Conservation (phyloP, 768 basidiomycete genomes). For the Podaxis pistillaris region DNA sequence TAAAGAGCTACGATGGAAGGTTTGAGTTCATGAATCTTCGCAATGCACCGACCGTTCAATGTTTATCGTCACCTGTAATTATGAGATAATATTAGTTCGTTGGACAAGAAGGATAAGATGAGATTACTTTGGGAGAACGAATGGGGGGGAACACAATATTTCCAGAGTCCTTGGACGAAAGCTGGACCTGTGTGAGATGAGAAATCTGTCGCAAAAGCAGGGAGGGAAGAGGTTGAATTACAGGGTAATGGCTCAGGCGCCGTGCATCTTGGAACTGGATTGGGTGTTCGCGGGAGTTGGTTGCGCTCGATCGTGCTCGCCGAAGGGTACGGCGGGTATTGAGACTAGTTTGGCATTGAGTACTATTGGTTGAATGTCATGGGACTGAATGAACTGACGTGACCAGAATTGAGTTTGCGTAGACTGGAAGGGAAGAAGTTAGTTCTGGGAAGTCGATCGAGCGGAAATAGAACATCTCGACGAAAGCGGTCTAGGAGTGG, state of each 20-base stretch:
- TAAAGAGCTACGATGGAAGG: neutral
- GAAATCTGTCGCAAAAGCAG: neutral
- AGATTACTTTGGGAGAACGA: conserved; percentile 9
- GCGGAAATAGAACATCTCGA: neutral
- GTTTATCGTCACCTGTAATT: conserved; percentile 3
- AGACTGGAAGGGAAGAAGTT: conserved; percentile 30
- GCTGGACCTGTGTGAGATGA: neutral
- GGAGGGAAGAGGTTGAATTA: neutral
- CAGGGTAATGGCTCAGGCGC: conserved; percentile 7
- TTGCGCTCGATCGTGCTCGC: conserved; percentile 13
- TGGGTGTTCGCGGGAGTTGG: conserved; percentile 14
- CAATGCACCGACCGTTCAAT: conserved; percentile 12
- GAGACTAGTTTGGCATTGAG: conserved; percentile 9
- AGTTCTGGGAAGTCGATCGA: neutral
- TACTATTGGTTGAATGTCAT: neutral
- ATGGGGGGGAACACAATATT: conserved; percentile 1
- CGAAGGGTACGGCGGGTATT: conserved; percentile 21
- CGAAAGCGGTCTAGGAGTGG: neutral
- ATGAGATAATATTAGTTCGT: neutral
- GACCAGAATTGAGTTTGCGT: conserved; percentile 44
- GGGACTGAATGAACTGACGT: conserved; percentile 16
- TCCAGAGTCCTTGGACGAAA: neutral
- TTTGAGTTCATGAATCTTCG: neutral
- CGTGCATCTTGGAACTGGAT: conserved; percentile 18
- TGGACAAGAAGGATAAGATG: neutral